Conservation (phyloP, 2,329 filamentous ascomycete genomes). For the Aspergillus fumigatus region DNA sequence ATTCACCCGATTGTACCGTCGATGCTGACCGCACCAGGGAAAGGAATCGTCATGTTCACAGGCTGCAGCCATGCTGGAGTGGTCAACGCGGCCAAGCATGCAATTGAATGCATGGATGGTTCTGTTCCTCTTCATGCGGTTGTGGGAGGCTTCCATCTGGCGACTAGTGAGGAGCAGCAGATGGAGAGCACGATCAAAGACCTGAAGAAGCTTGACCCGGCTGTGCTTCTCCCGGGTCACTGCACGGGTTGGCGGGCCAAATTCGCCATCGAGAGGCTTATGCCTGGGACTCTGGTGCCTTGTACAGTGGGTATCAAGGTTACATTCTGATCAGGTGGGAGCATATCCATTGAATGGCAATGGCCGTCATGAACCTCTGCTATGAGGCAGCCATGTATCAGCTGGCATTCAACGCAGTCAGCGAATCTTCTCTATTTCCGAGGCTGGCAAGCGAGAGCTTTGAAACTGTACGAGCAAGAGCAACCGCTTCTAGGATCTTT, state of each 20-base stretch:
- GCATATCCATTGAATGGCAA: background rate
- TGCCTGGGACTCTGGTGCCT: constrained; percentile 49
- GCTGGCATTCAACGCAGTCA: background rate
- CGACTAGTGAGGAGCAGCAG: constrained; percentile 42
- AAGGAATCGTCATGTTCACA: constrained; percentile 52
- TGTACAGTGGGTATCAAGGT: constrained; percentile 48
- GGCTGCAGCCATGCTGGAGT: constrained; percentile 55
- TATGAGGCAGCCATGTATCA: background rate
- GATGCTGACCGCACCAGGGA: constrained; percentile 28
- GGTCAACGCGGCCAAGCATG: constrained; percentile 49
- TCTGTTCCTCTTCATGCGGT: constrained; percentile 46
- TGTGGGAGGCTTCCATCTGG: constrained; percentile 53
- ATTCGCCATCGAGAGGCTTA: constrained; percentile 48
- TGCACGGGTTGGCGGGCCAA: constrained; percentile 55
- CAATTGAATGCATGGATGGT: constrained; percentile 35
- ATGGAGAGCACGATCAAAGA: constrained; percentile 46
- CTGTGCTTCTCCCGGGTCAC: constrained; percentile 51
- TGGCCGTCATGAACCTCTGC: background rate
- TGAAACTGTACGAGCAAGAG: no score
- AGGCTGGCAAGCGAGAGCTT: no score
- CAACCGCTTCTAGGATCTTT: no score
- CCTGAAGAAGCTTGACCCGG: constrained; percentile 44
- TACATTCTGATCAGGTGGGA: constrained; percentile 23
- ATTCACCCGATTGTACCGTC: background rate
- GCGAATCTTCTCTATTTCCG: no score